Evolutionary conservation across 148 eudicot species (phyloP), one percentile per base, ranked within the genome.

Genomic region (Chenopodium album): DNA sequence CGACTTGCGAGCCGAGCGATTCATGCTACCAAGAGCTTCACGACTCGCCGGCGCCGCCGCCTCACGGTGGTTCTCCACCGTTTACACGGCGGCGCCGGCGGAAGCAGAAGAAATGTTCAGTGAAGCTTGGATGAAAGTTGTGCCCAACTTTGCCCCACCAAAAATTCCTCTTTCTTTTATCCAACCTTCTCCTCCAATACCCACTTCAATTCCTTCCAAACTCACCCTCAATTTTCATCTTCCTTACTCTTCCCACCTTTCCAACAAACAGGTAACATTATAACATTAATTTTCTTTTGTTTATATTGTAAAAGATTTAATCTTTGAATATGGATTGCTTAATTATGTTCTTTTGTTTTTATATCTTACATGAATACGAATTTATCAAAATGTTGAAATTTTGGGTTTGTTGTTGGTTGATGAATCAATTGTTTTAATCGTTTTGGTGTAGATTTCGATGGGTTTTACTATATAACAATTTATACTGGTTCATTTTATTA

Each of bases 61-160:
- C 19, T 32, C 73, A 26, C 91, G 94, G 34, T 83, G 81, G 12
- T 88, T 84, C 87, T 80, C 94, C 78, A 80, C 87, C 29, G 89
- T 85, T 9, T 48, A 75, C 2, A 20, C 83, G 71, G 88, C 84
- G 69, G 79, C 87, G 77, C 67, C 76, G 76, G 76, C 14, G 60
- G 60, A 23, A 46, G 60, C 76, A 47, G 60, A 12, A 16, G 60
- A 76, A 71, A 76, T 80, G 19, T 92, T 91, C 74, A 73, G 44
- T 19, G 87, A 83, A 52, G 90, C 88, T 4, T 92, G 97, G 97
- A 92, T 78, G 76, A 90, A 87, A 54, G 81, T 84, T 75, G 73
- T 80, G 20, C 93, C 92, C 1, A 82, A 87, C 63, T 77, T 87
- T 14, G 89, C 89, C n/a, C 93, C 96, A 23, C 93, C 97, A 17